Percentiles rank a stretch among this genome's conserved stretches.
Conservation (phyloP, 257 asterid genomes). For the Plantago major region DNA sequence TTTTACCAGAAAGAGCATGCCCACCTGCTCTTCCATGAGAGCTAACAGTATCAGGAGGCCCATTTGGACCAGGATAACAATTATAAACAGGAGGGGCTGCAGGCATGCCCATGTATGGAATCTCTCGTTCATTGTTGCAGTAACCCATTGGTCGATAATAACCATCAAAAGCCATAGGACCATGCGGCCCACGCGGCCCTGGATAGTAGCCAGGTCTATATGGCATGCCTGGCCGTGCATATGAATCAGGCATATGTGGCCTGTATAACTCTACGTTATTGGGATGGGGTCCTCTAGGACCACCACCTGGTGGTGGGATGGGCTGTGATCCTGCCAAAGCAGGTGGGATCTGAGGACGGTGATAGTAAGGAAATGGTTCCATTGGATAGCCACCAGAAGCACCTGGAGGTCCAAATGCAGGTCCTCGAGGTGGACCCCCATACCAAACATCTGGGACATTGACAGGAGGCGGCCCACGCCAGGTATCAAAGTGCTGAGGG, state of each 20-base stretch:
- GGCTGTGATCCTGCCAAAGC: conserved; percentile 66
- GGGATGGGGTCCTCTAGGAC: conserved; percentile 84
- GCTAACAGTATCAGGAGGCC: conserved; percentile 43
- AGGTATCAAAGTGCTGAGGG: conserved; percentile 73
- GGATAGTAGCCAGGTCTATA: conserved; percentile 87
- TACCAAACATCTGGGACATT: conserved; percentile 39
- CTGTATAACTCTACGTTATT: conserved; percentile 75
- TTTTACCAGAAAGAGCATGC: conserved; percentile 33
- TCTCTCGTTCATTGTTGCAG: conserved; percentile 59
- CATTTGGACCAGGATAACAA: conserved; percentile 47
- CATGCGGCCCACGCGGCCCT: conserved; percentile 26
- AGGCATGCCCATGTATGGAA: conserved; percentile 63
- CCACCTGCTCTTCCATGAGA: conserved; percentile 47
- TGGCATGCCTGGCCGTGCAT: conserved; percentile 70
- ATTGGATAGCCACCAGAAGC: conserved; percentile 76
- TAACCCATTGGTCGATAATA: conserved; percentile 90
- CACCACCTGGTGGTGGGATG: conserved; percentile 43
- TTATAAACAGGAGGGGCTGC: conserved; percentile 55
- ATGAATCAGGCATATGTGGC: conserved; percentile 71
- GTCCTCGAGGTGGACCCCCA: conserved; percentile 78
- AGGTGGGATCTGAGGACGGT: conserved; percentile 66
- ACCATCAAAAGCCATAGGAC: conserved; percentile 73
- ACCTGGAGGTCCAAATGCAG: conserved; percentile 67
- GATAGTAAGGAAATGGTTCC: conserved; percentile 73
- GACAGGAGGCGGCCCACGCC: conserved; percentile 78